Percentiles rank a stretch among this genome's conserved stretches.
Evolutionary conservation across 768 basidiomycete genomes (phyloP).

Genomic region (Candolleomyces eurysporus): DNA sequence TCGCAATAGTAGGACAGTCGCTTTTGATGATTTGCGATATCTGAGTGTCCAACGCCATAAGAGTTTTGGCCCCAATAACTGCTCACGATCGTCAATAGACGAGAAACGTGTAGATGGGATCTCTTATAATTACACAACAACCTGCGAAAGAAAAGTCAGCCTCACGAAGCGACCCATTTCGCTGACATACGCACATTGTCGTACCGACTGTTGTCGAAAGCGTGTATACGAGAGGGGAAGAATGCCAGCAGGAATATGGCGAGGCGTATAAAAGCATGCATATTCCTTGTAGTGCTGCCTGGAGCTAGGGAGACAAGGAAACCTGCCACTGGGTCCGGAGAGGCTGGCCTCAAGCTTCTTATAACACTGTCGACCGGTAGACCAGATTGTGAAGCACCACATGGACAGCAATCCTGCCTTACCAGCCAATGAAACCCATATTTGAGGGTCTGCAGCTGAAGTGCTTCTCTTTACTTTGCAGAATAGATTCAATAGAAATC

Average conservation of each 20-base stretch:
- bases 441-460: constrained; percentile 1
- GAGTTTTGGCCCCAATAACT: constrained; percentile 81
- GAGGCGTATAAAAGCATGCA: not conserved
- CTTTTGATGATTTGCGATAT: constrained; percentile 59
- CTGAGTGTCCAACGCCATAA: constrained; percentile 55
- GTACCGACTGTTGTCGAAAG: constrained; percentile 56
- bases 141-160: constrained; percentile 28
- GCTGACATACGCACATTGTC: constrained; percentile 55
- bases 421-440: not conserved
- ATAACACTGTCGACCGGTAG: not conserved
- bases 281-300: no score
- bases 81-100: not conserved
- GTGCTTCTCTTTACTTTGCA: not conserved
- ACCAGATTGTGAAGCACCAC: not conserved
- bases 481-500: not conserved
- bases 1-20: constrained; percentile 63
- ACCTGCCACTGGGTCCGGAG: not conserved
- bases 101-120: not conserved
- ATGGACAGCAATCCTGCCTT: not conserved
- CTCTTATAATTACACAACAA: constrained; percentile 56
- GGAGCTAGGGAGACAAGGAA: not conserved
- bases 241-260: constrained; percentile 4
- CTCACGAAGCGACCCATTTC: not conserved
- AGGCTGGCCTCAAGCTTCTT: not conserved
- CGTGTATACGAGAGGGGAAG: constrained; percentile 13